phyloP scores from a whole-genome alignment of 305 asterid species.

The Rubia balearica region DNA sequence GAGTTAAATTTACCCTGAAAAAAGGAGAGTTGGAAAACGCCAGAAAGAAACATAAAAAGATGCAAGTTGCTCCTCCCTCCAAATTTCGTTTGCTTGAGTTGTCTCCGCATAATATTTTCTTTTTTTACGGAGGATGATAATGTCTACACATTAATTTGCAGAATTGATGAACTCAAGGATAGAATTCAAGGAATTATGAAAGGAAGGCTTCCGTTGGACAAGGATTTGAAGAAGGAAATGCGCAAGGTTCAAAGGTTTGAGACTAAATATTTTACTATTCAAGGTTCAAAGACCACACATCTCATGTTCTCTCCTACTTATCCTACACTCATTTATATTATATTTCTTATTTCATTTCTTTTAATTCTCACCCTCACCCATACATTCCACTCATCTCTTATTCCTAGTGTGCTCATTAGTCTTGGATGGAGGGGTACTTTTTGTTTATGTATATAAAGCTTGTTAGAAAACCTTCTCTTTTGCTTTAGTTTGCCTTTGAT shows the following conservation, averaged over 20 bases:
- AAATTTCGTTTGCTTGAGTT: constrained; percentile 16
- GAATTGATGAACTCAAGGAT: constrained; percentile 80
- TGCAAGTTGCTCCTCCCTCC: constrained; percentile 39
- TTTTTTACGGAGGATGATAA: constrained; percentile 8
- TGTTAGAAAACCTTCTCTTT: too few relatives aligned
- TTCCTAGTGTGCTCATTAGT: not conserved
- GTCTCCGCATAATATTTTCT: constrained; percentile 12
- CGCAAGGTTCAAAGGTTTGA: constrained; percentile 67
- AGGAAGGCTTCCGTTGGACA: constrained; percentile 91
- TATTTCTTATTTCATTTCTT: not conserved
- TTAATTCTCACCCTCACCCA: not conserved
- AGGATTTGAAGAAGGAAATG: constrained; percentile 79
- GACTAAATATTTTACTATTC: not conserved
- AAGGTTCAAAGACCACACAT: not conserved
- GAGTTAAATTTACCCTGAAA: constrained; percentile 65
- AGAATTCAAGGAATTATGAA: constrained; percentile 72
- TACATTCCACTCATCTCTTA: not conserved
- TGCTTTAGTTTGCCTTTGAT: not conserved
- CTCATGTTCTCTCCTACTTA: not conserved
- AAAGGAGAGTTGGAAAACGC: constrained; percentile 69
- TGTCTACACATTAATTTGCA: constrained; percentile 27
- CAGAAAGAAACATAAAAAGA: constrained; percentile 71
- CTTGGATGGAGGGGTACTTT: not conserved
- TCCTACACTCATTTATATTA: not conserved
- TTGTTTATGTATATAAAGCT: not conserved